Percentiles rank a stretch among this genome's conserved stretches.
phyloP scores from a whole-genome alignment of 257 asterid genomes.

The Scutellaria barbata region DNA sequence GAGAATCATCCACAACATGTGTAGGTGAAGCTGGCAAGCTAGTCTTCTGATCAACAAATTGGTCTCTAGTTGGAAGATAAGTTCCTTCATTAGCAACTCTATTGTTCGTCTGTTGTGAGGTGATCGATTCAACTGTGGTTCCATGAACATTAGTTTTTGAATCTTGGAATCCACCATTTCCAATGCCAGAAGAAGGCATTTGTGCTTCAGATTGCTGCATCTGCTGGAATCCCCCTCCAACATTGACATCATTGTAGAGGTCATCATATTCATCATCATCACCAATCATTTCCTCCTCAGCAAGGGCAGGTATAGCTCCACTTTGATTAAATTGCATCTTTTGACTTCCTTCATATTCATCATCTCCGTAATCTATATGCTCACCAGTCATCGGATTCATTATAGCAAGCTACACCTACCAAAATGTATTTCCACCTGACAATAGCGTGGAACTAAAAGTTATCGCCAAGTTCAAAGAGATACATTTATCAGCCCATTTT shows the following conservation, averaged over 20 bases:
- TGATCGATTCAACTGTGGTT: conserved; percentile 45
- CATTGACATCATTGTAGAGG: conserved; percentile 93
- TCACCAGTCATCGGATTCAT: conserved; percentile 77
- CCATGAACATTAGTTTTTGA: conserved; percentile 50
- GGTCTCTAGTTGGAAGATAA: conserved; percentile 43
- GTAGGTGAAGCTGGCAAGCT: conserved; percentile 43
- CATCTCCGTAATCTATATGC: conserved; percentile 56
- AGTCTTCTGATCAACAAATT: conserved; percentile 58
- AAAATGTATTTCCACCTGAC: conserved; percentile 23
- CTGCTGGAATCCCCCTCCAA: conserved; percentile 86
- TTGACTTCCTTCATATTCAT: no score
- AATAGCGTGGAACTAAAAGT: not conserved
- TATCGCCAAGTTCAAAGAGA: not conserved
- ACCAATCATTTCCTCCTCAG: conserved; percentile 74
- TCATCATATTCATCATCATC: conserved; percentile 96
- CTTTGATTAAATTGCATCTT: no score
- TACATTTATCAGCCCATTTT: not conserved
- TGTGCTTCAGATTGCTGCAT: conserved; percentile 61
- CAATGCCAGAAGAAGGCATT: conserved; percentile 48
- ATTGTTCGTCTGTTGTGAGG: conserved; percentile 47
- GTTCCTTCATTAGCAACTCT: conserved; percentile 52
- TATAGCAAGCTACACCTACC: conserved; percentile 36
- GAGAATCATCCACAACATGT: conserved; percentile 49
- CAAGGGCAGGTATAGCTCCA: conserved; percentile 76
- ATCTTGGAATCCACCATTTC: conserved; percentile 55